A percentile compares a stretch with the other conserved stretches of the same genome.
Evolutionary conservation across 768 basidiomycete genomes (phyloP).

Genomic region (Podaxis rugospora): DNA sequence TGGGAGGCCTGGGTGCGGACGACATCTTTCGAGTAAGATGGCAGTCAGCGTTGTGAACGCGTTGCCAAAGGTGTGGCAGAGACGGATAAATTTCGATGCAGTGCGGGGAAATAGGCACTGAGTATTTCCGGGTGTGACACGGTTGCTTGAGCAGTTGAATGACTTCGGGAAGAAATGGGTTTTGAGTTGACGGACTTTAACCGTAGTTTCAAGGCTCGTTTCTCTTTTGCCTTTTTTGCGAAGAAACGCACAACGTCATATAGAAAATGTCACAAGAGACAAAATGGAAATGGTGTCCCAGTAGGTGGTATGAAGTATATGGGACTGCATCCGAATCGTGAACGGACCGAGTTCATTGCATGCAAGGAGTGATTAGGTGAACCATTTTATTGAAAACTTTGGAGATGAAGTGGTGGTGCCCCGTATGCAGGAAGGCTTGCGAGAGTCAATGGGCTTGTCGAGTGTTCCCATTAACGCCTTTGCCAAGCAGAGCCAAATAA

Average conservation of each 20-base stretch:
- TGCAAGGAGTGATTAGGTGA: background rate
- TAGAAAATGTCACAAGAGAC: background rate
- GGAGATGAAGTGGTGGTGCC: background rate
- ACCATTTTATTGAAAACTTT: background rate
- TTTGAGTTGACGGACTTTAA: background rate
- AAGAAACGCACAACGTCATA: background rate
- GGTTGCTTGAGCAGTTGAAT: background rate
- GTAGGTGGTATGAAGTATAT: background rate
- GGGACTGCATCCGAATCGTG: background rate
- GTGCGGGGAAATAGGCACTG: background rate
- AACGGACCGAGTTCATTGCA: background rate
- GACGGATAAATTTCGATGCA: constrained; percentile 2
- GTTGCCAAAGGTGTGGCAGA: background rate
- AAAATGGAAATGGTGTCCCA: background rate
- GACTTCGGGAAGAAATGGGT: background rate
- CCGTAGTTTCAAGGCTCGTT: background rate
- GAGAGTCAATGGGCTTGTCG: background rate
- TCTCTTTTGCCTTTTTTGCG: background rate
- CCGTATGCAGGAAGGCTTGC: background rate
- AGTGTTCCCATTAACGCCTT: background rate
- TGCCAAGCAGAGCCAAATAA: constrained; percentile 12
- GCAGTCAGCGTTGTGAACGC: background rate
- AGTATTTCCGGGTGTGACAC: constrained; percentile 4
- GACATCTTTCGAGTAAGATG: background rate
- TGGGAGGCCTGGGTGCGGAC: background rate